Percentiles rank a stretch among this genome's conserved stretches.
Evolutionary conservation across 2,329 filamentous ascomycete genomes (phyloP).

Genomic region (Furcasterigmium sp.): DNA sequence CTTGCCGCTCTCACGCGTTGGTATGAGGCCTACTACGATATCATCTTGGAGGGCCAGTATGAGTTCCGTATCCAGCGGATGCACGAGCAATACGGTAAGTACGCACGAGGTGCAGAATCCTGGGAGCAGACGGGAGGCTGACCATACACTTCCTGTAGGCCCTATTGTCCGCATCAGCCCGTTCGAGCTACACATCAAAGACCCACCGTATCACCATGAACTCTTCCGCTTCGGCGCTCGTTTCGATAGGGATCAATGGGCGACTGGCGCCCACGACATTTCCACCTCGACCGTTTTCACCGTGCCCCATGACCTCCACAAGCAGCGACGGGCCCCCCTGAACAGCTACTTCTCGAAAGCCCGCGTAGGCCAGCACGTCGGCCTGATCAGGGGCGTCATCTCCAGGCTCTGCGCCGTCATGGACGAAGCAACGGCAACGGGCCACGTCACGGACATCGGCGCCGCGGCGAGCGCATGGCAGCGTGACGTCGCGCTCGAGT

Average conservation of each 20-base stretch:
- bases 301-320: constrained; percentile 25
- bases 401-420: no score
- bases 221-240: constrained; percentile 9
- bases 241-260: not conserved
- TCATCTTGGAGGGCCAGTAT: constrained; percentile 3
- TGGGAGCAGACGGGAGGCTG: no score
- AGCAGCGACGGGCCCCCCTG: constrained; percentile 25
- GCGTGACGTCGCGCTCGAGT: no score
- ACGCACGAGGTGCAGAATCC: not conserved
- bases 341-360: constrained; percentile 28
- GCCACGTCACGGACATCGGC: no score
- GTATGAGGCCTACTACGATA: constrained; percentile 7
- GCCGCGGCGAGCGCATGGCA: no score
- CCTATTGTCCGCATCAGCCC: constrained; percentile 33
- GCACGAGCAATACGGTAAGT: constrained; percentile 8
- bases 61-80: constrained; percentile 4
- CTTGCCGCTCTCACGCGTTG: constrained; percentile 11
- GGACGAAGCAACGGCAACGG: no score
- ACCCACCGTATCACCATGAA: constrained; percentile 18
- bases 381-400: no score
- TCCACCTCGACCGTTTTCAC: constrained; percentile 14
- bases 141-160: constrained; percentile 9
- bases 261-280: no score
- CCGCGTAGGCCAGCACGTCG: constrained; percentile 1
- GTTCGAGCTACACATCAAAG: constrained; percentile 19